Conservation (phyloP, 164 flowering plant genomes). For the Stephania japonica region DNA sequence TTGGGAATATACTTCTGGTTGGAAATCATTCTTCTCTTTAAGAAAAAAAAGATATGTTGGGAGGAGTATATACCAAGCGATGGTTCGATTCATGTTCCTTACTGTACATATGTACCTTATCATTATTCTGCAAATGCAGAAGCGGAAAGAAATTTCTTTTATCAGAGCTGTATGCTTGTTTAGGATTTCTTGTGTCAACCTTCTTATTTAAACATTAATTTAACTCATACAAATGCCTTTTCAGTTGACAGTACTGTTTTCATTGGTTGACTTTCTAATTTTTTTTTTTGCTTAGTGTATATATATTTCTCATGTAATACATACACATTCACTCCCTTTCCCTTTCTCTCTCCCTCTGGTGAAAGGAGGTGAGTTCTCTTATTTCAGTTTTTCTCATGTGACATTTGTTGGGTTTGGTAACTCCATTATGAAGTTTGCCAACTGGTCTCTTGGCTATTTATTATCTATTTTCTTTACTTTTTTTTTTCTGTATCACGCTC, state of each 20-base stretch:
- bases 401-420: not conserved
- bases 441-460: not conserved
- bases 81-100: slow-evolving; percentile 4
- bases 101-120: slow-evolving; percentile 41
- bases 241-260: not conserved
- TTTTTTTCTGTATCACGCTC: not conserved
- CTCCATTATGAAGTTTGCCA: not conserved
- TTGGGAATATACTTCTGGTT: slow-evolving; percentile 12
- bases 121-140: slow-evolving; percentile 35
- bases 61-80: slow-evolving; percentile 2
- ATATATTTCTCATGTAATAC: not conserved
- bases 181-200: slow-evolving; percentile 21
- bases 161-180: slow-evolving; percentile 28
- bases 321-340: too few relatives aligned
- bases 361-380: not conserved
- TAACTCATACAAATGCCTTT: not conserved
- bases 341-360: not conserved
- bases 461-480: not conserved
- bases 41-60: slow-evolving; percentile 7
- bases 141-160: slow-evolving; percentile 16
- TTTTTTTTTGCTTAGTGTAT: not conserved
- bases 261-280: not conserved
- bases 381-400: not conserved
- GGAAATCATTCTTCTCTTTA: slow-evolving; percentile 3
- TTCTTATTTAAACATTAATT: slow-evolving; percentile 10